A percentile compares a stretch with the other conserved stretches of the same genome.
These are phyloP conservation scores for Lumnitzera racemosa DNA, from an alignment of 345 rosid species.

Conservation along the genomic window DNA sequence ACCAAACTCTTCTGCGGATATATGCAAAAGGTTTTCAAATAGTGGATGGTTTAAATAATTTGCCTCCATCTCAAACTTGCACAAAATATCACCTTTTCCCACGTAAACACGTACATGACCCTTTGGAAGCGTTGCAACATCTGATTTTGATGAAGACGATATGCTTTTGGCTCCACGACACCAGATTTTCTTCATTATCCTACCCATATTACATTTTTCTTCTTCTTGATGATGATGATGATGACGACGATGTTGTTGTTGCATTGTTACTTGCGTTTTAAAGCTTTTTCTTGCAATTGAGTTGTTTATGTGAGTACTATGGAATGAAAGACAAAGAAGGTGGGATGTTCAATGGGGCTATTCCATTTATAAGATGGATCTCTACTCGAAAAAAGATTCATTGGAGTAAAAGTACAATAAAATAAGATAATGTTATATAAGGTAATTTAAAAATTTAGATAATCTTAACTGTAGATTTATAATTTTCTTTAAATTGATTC, in stretches of 20 bases:
- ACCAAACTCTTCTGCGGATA: constrained; percentile 42
- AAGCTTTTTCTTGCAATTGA: too few relatives aligned
- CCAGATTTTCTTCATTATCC: constrained; percentile 33
- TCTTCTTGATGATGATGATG: neutral
- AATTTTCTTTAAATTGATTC: too few relatives aligned
- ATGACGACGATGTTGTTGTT: neutral
- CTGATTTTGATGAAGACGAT: neutral
- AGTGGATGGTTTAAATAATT: constrained; percentile 50
- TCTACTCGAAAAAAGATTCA: too few relatives aligned
- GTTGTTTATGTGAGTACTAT: too few relatives aligned
- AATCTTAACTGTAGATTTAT: too few relatives aligned
- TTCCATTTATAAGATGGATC: too few relatives aligned
- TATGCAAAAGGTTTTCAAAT: constrained; percentile 32
- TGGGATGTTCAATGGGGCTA: too few relatives aligned
- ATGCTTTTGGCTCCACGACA: constrained; percentile 34
- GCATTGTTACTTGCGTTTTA: too few relatives aligned
- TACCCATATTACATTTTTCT: constrained; percentile 5
- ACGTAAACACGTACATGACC: constrained; percentile 38
- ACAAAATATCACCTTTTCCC: constrained; percentile 17
- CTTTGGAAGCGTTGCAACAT: constrained; percentile 8
- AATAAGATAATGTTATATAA: too few relatives aligned
- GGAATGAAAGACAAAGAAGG: too few relatives aligned
- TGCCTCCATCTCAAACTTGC: constrained; percentile 31
- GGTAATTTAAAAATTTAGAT: too few relatives aligned
- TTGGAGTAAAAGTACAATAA: too few relatives aligned